Evolutionary conservation across 2,329 filamentous ascomycete species (phyloP).

Genomic region (Botrytis fabae): DNA sequence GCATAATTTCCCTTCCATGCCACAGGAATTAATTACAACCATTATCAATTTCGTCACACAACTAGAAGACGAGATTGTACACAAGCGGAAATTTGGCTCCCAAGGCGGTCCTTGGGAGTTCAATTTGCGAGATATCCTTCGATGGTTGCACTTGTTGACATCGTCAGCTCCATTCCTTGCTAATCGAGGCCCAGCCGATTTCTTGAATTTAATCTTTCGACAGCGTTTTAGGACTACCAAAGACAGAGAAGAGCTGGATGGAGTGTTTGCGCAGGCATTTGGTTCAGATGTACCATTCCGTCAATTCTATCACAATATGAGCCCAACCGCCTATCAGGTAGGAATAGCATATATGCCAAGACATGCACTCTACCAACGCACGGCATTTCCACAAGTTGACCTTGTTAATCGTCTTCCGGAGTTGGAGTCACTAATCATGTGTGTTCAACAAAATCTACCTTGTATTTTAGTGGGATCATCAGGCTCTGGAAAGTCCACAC

Average conservation of each 20-base stretch:
- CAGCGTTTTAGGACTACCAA: conserved; percentile 77
- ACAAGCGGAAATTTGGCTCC: conserved; percentile 57
- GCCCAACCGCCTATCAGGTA: conserved; percentile 67
- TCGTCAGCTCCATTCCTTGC: conserved; percentile 61
- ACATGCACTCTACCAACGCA: conserved; percentile 54
- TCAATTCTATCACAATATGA: conserved; percentile 72
- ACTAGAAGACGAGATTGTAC: conserved; percentile 71
- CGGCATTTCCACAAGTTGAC: conserved; percentile 53
- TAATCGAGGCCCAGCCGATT: conserved; percentile 65
- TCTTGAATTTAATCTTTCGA: conserved; percentile 78
- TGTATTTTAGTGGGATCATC: conserved; percentile 85
- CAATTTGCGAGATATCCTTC: conserved; percentile 84
- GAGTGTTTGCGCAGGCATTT: conserved; percentile 68
- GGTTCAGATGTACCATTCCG: conserved; percentile 47
- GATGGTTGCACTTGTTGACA: conserved; percentile 77
- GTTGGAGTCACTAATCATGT: conserved; percentile 84
- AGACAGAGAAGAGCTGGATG: conserved; percentile 66
- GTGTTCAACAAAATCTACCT: conserved; percentile 82
- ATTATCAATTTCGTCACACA: conserved; percentile 78
- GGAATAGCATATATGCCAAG: conserved; percentile 72
- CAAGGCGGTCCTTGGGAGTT: conserved; percentile 90
- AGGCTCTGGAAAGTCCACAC: conserved; percentile 81
- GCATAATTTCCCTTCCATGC: conserved; percentile 69
- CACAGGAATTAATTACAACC: conserved; percentile 58
- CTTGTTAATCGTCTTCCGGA: conserved; percentile 62